phyloP scores from a whole-genome alignment of 345 rosid species.

The Sisymbrium irio region DNA sequence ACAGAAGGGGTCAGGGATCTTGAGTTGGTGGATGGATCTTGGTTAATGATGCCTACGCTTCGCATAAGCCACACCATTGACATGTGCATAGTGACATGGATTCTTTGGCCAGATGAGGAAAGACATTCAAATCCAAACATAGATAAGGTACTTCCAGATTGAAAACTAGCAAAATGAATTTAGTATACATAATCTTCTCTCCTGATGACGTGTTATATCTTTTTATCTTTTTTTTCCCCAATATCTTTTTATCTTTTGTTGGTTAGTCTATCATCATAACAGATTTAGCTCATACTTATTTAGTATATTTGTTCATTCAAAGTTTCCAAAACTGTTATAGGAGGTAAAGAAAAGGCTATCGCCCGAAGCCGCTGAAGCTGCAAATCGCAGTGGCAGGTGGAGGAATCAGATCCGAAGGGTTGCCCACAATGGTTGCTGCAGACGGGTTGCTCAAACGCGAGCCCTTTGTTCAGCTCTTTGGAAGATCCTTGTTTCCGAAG shows the following conservation, averaged over 20 bases:
- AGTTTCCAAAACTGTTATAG: slow-evolving; percentile 44
- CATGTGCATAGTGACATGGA: slow-evolving; percentile 74
- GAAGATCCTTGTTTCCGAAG: slow-evolving; percentile 79
- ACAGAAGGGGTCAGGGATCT: slow-evolving; percentile 41
- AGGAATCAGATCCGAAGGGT: slow-evolving; percentile 90
- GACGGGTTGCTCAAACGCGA: slow-evolving; percentile 81
- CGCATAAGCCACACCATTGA: slow-evolving; percentile 60
- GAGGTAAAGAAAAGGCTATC: slow-evolving; percentile 88
- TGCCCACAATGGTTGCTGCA: slow-evolving; percentile 96
- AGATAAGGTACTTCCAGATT: slow-evolving; percentile 65
- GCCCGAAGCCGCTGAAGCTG: slow-evolving; percentile 79
- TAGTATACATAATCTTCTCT: neutral
- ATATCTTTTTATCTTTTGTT: slow-evolving; percentile 7
- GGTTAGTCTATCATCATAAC: neutral
- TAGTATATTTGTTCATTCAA: neutral
- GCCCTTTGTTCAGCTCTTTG: slow-evolving; percentile 75
- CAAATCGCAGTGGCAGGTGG: slow-evolving; percentile 89
- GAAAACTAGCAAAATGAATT: neutral
- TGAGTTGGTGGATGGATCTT: slow-evolving; percentile 54
- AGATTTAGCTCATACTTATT: slow-evolving; percentile 5
- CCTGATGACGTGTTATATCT: neutral
- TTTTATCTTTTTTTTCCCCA: slow-evolving; percentile 5
- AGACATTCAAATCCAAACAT: slow-evolving; percentile 79
- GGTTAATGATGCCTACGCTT: slow-evolving; percentile 51
- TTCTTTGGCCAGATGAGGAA: slow-evolving; percentile 99